Base-by-base conservation (phyloP, 2,329 filamentous ascomycete species). In the Juglanconis sp. region DNA sequence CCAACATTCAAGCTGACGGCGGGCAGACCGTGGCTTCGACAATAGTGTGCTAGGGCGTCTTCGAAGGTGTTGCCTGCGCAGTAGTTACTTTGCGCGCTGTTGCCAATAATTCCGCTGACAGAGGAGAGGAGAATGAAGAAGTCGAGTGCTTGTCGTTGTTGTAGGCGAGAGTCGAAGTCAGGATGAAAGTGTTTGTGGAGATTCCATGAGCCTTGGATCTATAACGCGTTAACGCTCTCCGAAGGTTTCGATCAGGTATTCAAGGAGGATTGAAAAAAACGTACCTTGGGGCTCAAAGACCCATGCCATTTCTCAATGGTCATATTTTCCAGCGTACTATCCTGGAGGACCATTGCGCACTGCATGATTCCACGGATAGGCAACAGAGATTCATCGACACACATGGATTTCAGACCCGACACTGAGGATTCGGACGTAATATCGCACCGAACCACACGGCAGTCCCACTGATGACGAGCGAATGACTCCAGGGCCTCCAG, bases 121-220 rank as follows among this genome's bases (percentile, higher is more conserved):
- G 66, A 69, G 2, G 66, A 66, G 32, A 68, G 64, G 52, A 70
- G 56, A 32, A 81, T 71, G 68, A 84, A 84, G 70, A 85, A 83
- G 67, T 82, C 79, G 1, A 81, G 72, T 0, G 70, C 65, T 34
- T 70, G 56, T 2, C 42, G 17, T 17, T 17, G 17, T 17, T 17
- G 17, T 17, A 17, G 17, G 17, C 17, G 17, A 17, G 17, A 17
- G 17, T 17, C 2, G 17, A 17, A 17, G 17, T 66, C 17, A 69
- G 63, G 1, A 82, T 71, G 1, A 75, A 17, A 17, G 17, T 17
- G 75, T 15, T 76, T 71, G 68, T 85, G 80, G 57, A 84, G 74
- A 68, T 85, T 84, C 76, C 78, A 81, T 2, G 77, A 79, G 7
- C 81, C 81, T 5, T 77, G 71, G 0, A 83, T 77, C 68, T 86